These are phyloP conservation scores for Citrus sinensis DNA, from an alignment of 345 rosid species.

Conservation along the genomic window DVS_A1.0 CM039164.1:17945501-17946000, in stretches of 20 bases:
- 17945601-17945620: not conserved
- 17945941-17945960: not conserved
- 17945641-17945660: not conserved
- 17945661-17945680: no score
- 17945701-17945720: not conserved
- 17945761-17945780: slow-evolving; percentile 64
- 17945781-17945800: slow-evolving; percentile 55
- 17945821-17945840: slow-evolving; percentile 63
- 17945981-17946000: not conserved
- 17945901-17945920: slow-evolving; percentile 3
- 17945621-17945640: not conserved
- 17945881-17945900: slow-evolving; percentile 3
- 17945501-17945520: not conserved
- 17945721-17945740: slow-evolving; percentile 21
- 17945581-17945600: not conserved
- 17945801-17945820: slow-evolving; percentile 57
- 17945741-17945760: slow-evolving; percentile 69
- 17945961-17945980: not conserved
- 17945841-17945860: slow-evolving; percentile 36
- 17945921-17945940: slow-evolving; percentile 11
- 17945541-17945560: not conserved
- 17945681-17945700: no score
- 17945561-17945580: not conserved
- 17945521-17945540: not conserved
- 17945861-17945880: slow-evolving; percentile 2